Evolutionary conservation across 371 early-diverging fungal genomes (phyloP).

Genomic region (Smittium culicis): DNA sequence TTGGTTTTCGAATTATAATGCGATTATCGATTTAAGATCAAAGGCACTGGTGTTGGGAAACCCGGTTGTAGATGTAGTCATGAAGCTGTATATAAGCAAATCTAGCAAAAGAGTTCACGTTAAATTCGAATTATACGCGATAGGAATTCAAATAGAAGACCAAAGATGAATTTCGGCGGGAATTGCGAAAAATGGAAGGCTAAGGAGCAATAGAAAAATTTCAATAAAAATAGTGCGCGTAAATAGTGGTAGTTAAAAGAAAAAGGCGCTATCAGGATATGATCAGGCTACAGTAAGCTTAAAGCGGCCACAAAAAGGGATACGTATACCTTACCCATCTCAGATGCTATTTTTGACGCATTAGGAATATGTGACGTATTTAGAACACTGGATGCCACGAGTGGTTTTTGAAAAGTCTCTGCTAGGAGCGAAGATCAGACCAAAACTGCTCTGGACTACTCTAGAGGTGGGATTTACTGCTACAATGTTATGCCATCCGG

Average conservation of each 20-base stretch:
- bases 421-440: not conserved
- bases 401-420: conserved; percentile 1
- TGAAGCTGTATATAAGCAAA: not conserved
- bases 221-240: conserved; percentile 1
- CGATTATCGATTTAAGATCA: not conserved
- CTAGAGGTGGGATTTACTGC: conserved; percentile 27
- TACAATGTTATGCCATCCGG: conserved; percentile 40
- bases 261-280: not conserved
- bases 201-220: not conserved
- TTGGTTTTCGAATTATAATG: not conserved
- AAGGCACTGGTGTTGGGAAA: not conserved
- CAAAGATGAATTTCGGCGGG: not conserved
- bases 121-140: not conserved
- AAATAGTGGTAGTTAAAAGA: conserved; percentile 1
- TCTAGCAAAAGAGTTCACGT: not conserved
- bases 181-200: not conserved
- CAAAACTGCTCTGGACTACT: not conserved
- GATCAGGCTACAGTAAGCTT: not conserved
- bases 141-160: not conserved
- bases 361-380: not conserved
- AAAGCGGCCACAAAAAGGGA: conserved; percentile 1
- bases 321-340: not conserved
- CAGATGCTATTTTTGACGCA: not conserved
- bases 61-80: not conserved
- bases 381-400: conserved; percentile 4